phyloP scores from a whole-genome alignment of 129 eudicot species.

The Centaurea solstitialis region DNA sequence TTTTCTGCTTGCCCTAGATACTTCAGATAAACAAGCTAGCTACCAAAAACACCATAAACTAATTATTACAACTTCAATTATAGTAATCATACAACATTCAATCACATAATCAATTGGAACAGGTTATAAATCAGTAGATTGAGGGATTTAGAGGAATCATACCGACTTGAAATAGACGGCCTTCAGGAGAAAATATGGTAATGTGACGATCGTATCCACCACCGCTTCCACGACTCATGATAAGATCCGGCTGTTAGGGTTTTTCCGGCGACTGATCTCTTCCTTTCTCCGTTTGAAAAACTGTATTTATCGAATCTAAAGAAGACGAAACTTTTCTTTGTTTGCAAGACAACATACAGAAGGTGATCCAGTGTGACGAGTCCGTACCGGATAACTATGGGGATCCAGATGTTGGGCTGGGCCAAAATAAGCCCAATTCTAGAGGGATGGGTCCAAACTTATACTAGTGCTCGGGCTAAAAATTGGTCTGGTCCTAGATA shows the following conservation, averaged over 20 bases:
- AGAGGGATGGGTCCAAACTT: not conserved
- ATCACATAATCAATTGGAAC: not conserved
- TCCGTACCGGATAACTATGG: not conserved
- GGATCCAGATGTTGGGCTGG: not conserved
- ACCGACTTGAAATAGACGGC: conserved; percentile 98
- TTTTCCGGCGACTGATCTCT: conserved; percentile 3
- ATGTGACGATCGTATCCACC: conserved; percentile 98
- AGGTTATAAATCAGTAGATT: not conserved
- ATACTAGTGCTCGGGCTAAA: too few relatives aligned
- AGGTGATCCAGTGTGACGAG: not conserved
- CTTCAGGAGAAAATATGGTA: conserved; percentile 96
- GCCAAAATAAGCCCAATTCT: not conserved
- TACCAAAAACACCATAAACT: not conserved
- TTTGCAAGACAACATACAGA: conserved; percentile 36
- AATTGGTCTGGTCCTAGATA: too few relatives aligned
- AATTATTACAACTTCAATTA: not conserved
- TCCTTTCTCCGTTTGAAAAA: not conserved
- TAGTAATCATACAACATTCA: not conserved
- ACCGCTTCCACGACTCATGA: conserved; percentile 92
- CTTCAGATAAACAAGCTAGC: not conserved
- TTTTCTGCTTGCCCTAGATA: not conserved
- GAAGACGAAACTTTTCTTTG: conserved; percentile 35
- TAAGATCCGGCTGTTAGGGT: conserved; percentile 17
- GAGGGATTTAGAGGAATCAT: conserved; percentile 18
- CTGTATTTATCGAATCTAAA: not conserved